Evolutionary conservation across 31 red algal species (phyloP).

Genomic region (Odonthalia washingtoniensis): DNA sequence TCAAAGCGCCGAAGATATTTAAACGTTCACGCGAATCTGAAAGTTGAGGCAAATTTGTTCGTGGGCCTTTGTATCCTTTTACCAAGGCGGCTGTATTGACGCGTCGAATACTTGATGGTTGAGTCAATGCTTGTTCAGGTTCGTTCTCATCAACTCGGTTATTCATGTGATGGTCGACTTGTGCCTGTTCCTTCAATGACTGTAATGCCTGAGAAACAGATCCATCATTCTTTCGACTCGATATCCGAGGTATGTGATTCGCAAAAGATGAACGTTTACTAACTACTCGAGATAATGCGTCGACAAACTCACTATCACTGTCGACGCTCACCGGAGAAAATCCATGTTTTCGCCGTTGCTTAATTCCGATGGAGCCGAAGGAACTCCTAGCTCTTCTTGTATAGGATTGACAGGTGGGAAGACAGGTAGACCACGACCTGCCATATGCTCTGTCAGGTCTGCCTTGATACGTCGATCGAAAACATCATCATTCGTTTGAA

Average conservation of each 20-base stretch:
- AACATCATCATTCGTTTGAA: slow-evolving; percentile 72
- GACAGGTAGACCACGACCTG: slow-evolving; percentile 49
- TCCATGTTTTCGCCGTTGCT: neutral
- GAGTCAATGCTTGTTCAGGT: neutral
- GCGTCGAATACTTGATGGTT: slow-evolving; percentile 14
- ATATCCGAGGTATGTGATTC: neutral
- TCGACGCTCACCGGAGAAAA: slow-evolving; percentile 30
- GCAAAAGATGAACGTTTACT: slow-evolving; percentile 47
- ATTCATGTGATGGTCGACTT: no score
- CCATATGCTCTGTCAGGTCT: slow-evolving; percentile 45
- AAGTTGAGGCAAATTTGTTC: slow-evolving; percentile 55
- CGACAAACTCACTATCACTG: slow-evolving; percentile 71
- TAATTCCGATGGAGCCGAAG: neutral
- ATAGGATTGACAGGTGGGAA: slow-evolving; percentile 33
- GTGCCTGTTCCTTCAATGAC: neutral
- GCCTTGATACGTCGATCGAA: slow-evolving; percentile 71
- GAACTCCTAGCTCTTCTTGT: no score
- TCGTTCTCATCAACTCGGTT: neutral
- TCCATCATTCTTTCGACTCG: neutral
- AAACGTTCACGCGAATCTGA: slow-evolving; percentile 37
- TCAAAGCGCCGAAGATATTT: slow-evolving; percentile 80
- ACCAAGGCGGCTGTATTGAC: slow-evolving; percentile 44
- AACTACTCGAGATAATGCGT: slow-evolving; percentile 62
- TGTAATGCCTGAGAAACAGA: neutral
- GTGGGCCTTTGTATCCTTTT: slow-evolving; percentile 27